phyloP scores from a whole-genome alignment of 2,329 filamentous ascomycete genomes.

The Aureobasidium sp. region DNA sequence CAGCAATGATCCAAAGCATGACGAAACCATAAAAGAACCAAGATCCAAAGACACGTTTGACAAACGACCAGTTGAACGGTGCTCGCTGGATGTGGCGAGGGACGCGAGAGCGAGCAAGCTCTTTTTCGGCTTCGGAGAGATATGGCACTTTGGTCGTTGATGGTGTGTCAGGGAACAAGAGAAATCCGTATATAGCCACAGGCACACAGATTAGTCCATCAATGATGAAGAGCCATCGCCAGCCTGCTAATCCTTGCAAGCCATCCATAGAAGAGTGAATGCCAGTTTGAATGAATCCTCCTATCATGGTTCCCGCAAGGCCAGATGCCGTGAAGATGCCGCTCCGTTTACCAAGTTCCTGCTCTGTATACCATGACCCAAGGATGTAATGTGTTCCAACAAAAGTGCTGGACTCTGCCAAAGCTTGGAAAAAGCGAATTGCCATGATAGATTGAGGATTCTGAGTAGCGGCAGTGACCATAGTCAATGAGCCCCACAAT shows the following conservation, averaged over 20 bases:
- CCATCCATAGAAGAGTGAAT: slow-evolving; percentile 34
- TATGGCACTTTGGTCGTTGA: slow-evolving; percentile 43
- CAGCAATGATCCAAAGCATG: slow-evolving; percentile 61
- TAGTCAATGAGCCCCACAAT: slow-evolving; percentile 50
- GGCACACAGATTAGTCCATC: slow-evolving; percentile 48
- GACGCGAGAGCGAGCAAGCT: slow-evolving; percentile 39
- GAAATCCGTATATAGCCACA: slow-evolving; percentile 47
- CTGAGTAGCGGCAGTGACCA: slow-evolving; percentile 52
- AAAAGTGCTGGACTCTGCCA: slow-evolving; percentile 44
- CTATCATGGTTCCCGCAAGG: slow-evolving; percentile 47
- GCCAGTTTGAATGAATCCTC: slow-evolving; percentile 38
- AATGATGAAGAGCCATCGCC: slow-evolving; percentile 54
- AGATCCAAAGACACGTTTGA: slow-evolving; percentile 50
- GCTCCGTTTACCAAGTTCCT: slow-evolving; percentile 35
- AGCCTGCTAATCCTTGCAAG: slow-evolving; percentile 41
- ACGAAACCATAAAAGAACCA: slow-evolving; percentile 63
- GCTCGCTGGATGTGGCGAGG: slow-evolving; percentile 38
- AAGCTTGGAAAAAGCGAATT: slow-evolving; percentile 45
- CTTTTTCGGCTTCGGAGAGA: slow-evolving; percentile 35
- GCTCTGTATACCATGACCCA: slow-evolving; percentile 17
- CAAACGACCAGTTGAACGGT: slow-evolving; percentile 44
- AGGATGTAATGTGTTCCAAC: slow-evolving; percentile 18
- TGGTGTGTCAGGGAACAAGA: slow-evolving; percentile 45
- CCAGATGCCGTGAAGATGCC: slow-evolving; percentile 48
- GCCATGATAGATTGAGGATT: slow-evolving; percentile 52